A percentile compares a stretch with the other conserved stretches of the same genome.
Conservation (phyloP, 2,329 filamentous ascomycete genomes). For the Teratosphaeria destructans region DNA sequence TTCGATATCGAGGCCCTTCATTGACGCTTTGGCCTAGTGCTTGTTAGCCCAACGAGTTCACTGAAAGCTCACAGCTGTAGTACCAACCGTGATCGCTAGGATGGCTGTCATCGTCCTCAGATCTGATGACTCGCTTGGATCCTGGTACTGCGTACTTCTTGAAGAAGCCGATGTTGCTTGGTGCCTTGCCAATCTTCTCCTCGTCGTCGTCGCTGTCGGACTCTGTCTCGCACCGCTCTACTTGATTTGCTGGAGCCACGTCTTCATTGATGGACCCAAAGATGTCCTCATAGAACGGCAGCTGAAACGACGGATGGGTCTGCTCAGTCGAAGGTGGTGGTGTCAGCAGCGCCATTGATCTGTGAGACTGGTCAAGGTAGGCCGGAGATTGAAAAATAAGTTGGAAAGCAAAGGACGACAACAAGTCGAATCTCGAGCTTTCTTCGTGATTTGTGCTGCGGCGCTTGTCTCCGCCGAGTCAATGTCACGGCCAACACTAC, state of each 20-base stretch:
- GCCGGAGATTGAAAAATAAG: background rate
- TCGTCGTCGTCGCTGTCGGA: conserved; percentile 10
- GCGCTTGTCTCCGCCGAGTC: background rate
- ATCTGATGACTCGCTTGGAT: background rate
- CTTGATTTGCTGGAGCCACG: conserved; percentile 7
- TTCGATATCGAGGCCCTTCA: background rate
- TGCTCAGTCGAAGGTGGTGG: background rate
- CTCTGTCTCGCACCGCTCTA: conserved; percentile 16
- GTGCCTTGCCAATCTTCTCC: conserved; percentile 3
- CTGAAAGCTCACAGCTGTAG: background rate
- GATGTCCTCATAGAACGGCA: conserved; percentile 16
- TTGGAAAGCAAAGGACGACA: background rate
- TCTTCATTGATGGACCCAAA: conserved; percentile 9
- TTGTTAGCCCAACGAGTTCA: background rate
- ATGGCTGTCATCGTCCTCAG: background rate
- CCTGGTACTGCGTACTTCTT: background rate
- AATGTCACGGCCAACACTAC: background rate
- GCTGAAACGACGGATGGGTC: background rate
- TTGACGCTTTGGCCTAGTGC: background rate
- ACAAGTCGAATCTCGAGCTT: background rate
- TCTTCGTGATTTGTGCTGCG: background rate
- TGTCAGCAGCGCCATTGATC: background rate
- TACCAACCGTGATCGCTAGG: background rate
- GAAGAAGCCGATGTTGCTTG: background rate
- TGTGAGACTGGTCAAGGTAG: background rate